Conservation (phyloP, 345 rosid genomes). For the Fremontodendron californicum region DNA sequence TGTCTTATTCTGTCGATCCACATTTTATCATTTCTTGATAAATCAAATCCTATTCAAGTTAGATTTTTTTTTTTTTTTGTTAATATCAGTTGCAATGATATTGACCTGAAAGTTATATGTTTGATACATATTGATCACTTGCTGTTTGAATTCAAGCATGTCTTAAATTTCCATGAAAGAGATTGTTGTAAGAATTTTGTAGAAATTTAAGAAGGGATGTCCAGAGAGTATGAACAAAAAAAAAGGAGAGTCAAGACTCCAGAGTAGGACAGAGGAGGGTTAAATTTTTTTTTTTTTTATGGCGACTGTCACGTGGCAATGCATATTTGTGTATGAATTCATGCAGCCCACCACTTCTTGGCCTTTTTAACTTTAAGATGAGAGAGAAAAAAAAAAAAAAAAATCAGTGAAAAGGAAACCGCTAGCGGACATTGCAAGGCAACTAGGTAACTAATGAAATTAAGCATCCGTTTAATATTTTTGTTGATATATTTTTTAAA, state of each 20-base stretch:
- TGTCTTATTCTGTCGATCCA: too few relatives aligned
- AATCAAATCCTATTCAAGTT: neutral
- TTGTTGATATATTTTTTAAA: too few relatives aligned
- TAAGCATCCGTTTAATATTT: too few relatives aligned
- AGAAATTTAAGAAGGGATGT: neutral
- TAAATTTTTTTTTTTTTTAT: conserved; percentile 1
- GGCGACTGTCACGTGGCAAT: conserved; percentile 41
- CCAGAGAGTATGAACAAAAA: neutral
- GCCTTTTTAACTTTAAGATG: conserved; percentile 18
- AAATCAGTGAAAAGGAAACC: neutral
- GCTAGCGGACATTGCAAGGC: conserved; percentile 25
- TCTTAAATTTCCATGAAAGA: neutral
- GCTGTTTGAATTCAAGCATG: neutral
- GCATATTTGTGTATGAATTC: conserved; percentile 24
- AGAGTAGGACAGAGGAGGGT: conserved; percentile 8
- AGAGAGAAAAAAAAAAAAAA: neutral
- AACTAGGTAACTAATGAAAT: too few relatives aligned
- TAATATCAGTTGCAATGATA: neutral
- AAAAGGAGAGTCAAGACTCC: neutral
- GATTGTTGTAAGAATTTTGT: neutral
- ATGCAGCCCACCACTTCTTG: conserved; percentile 27
- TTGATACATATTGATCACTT: neutral
- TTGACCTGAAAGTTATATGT: neutral
- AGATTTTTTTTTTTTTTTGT: neutral
- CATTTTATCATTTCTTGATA: too few relatives aligned